Percentiles rank a stretch among this genome's conserved stretches.
Conservation (phyloP, 2,329 filamentous ascomycete genomes). For the Fusarium verticillioides region DNA sequence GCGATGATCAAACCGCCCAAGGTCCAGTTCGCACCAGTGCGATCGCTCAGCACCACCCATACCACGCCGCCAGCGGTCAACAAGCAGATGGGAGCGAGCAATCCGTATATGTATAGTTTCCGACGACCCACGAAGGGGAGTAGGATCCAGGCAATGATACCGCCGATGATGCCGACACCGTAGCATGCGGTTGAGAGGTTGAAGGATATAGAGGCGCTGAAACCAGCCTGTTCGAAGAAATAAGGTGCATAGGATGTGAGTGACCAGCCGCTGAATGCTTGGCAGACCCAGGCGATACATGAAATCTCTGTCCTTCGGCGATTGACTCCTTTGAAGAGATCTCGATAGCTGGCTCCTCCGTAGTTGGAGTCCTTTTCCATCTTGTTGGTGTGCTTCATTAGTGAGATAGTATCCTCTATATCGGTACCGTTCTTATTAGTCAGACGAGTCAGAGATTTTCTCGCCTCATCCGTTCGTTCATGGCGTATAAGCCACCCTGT, state of each 20-base stretch:
- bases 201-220: slow-evolving; percentile 51
- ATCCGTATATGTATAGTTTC: slow-evolving; percentile 53
- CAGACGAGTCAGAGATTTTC: slow-evolving; percentile 47
- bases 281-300: slow-evolving; percentile 43
- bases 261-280: slow-evolving; percentile 41
- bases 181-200: slow-evolving; percentile 54
- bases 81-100: slow-evolving; percentile 43
- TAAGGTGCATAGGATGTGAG: slow-evolving; percentile 47
- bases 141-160: slow-evolving; percentile 53
- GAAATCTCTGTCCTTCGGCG: slow-evolving; percentile 45
- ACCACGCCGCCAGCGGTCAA: slow-evolving; percentile 55
- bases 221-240: slow-evolving; percentile 57
- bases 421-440: slow-evolving; percentile 45
- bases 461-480: slow-evolving; percentile 48
- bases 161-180: slow-evolving; percentile 54
- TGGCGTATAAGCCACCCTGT: slow-evolving; percentile 53
- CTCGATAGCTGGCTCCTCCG: slow-evolving; percentile 46
- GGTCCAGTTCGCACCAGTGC: slow-evolving; percentile 47
- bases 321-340: slow-evolving; percentile 41
- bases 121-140: slow-evolving; percentile 54
- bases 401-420: slow-evolving; percentile 57
- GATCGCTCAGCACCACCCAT: slow-evolving; percentile 45
- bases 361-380: slow-evolving; percentile 53
- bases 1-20: slow-evolving; percentile 53
- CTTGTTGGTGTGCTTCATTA: slow-evolving; percentile 56